Evolutionary conservation across 768 basidiomycete species (phyloP).

Genomic region (Pilatotrama ljubarskyi): DNA sequence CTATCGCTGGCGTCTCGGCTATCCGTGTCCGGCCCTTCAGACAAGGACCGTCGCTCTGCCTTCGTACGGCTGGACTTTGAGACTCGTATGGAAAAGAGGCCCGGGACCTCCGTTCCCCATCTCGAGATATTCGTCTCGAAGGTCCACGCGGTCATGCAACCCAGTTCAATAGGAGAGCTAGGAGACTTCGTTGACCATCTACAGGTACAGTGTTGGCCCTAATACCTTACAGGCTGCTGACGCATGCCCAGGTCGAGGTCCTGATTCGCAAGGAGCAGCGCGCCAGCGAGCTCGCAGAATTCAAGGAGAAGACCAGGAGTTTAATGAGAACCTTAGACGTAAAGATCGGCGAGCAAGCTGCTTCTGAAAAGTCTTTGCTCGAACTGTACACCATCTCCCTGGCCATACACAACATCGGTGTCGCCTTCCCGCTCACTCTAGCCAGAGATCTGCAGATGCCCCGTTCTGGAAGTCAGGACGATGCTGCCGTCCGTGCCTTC

Average conservation of each 20-base stretch:
- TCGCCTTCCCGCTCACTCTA: constrained; percentile 82
- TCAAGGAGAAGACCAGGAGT: constrained; percentile 77
- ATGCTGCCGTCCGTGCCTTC: constrained; percentile 70
- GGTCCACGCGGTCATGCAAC: constrained; percentile 92
- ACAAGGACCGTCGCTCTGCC: constrained; percentile 68
- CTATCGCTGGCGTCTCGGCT: constrained; percentile 78
- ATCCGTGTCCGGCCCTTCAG: constrained; percentile 42
- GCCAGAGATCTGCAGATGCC: constrained; percentile 58
- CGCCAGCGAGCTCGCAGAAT: constrained; percentile 72
- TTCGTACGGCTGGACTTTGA: constrained; percentile 83
- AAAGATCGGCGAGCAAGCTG: constrained; percentile 43
- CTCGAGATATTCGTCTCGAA: constrained; percentile 64
- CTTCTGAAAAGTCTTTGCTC: constrained; percentile 49
- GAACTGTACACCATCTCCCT: constrained; percentile 55
- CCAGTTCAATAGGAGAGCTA: constrained; percentile 87
- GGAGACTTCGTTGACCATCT: constrained; percentile 87
- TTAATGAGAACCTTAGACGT: constrained; percentile 77
- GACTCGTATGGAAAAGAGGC: constrained; percentile 25
- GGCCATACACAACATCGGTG: constrained; percentile 69
- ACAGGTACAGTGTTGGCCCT: constrained; percentile 49
- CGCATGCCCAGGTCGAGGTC: constrained; percentile 61
- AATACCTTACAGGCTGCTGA: constrained; percentile 19
- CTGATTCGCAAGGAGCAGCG: constrained; percentile 72
- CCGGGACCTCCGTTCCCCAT: constrained; percentile 19
- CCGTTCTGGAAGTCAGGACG: constrained; percentile 38